Evolutionary conservation across 805 yeast genomes (phyloP).

Genomic region (Kodamaea fukazawae): DNA sequence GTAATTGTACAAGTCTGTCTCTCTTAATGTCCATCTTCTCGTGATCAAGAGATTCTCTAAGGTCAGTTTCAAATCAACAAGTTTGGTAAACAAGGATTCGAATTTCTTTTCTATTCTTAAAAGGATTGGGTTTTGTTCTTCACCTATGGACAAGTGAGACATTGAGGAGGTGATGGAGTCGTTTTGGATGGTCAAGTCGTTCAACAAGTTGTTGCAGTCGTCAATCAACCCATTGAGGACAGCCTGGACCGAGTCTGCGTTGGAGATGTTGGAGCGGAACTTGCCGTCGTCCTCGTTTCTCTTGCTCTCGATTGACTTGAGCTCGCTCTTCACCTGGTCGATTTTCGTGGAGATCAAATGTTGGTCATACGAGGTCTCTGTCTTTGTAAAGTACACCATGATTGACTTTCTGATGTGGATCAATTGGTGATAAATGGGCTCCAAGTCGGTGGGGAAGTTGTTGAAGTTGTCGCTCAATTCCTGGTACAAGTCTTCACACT

Average conservation of each 20-base stretch:
- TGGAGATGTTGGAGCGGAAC: slow-evolving; percentile 31
- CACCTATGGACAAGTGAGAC: slow-evolving; percentile 19
- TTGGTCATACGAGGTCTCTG: slow-evolving; percentile 4
- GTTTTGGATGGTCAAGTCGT: slow-evolving; percentile 57
- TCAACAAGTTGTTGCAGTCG: slow-evolving; percentile 73
- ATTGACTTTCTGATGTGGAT: slow-evolving; percentile 62
- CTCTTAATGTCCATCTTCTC: slow-evolving; percentile 96
- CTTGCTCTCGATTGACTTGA: slow-evolving; percentile 29
- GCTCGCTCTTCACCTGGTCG: slow-evolving; percentile 19
- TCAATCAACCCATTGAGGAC: slow-evolving; percentile 74
- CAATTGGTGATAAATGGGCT: slow-evolving; percentile 52
- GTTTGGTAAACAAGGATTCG: slow-evolving; percentile 58
- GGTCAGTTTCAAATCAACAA: slow-evolving; percentile 64
- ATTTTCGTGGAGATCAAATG: slow-evolving; percentile 15
- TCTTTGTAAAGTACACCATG: slow-evolving; percentile 26
- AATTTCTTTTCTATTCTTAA: slow-evolving; percentile 18
- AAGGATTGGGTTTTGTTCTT: slow-evolving; percentile 15
- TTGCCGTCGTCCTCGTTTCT: slow-evolving; percentile 55
- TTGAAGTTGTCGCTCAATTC: slow-evolving; percentile 52
- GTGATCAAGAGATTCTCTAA: slow-evolving; percentile 84
- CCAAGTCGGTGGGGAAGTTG: slow-evolving; percentile 40
- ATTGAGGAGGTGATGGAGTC: slow-evolving; percentile 24
- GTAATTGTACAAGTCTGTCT: slow-evolving; percentile 85
- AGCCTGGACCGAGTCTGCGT: slow-evolving; percentile 32
- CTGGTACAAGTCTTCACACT: slow-evolving; percentile 57